These are phyloP conservation scores for Candolleomyces aberdarensis DNA, from an alignment of 768 basidiomycete species.

Conservation along the genomic window DNA sequence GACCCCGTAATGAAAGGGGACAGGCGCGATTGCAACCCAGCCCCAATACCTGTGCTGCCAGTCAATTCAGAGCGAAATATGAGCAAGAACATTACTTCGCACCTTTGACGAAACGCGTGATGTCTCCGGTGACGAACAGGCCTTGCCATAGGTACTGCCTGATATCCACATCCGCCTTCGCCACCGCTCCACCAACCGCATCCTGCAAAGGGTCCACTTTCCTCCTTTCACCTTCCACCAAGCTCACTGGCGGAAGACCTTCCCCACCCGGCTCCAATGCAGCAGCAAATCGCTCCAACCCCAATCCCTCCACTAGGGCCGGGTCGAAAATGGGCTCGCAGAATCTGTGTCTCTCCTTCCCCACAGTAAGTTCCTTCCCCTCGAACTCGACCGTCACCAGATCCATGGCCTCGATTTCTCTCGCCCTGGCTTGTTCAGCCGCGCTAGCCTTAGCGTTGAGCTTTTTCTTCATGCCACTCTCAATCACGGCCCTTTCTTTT, in stretches of 20 bases:
- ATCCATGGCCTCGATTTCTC: conserved; percentile 81
- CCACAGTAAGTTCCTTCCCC: conserved; percentile 68
- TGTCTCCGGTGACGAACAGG: conserved; percentile 76
- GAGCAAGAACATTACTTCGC: conserved; percentile 10
- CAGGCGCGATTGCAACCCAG: conserved; percentile 70
- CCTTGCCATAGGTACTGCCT: conserved; percentile 76
- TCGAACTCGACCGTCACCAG: conserved; percentile 75
- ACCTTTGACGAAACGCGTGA: conserved; percentile 74
- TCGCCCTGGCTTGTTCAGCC: conserved; percentile 76
- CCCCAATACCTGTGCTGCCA: conserved; percentile 48
- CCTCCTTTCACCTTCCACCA: conserved; percentile 18
- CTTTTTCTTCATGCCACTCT: conserved; percentile 78
- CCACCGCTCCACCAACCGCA: conserved; percentile 61
- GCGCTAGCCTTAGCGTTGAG: conserved; percentile 68
- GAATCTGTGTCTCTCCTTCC: conserved; percentile 86
- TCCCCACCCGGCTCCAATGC: conserved; percentile 2
- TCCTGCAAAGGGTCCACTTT: conserved; percentile 56
- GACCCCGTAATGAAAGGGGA: conserved; percentile 57
- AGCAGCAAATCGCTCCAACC: conserved; percentile 4
- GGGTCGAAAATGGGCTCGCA: conserved; percentile 90
- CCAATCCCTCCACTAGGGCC: conserved; percentile 42
- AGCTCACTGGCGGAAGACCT: conserved; percentile 19
- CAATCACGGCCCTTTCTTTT: conserved; percentile 87
- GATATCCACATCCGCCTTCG: conserved; percentile 57
- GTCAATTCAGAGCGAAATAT: neutral